phyloP scores from a whole-genome alignment of 192 early-diverging fungal genomes.

The Podila epicladia region DNA sequence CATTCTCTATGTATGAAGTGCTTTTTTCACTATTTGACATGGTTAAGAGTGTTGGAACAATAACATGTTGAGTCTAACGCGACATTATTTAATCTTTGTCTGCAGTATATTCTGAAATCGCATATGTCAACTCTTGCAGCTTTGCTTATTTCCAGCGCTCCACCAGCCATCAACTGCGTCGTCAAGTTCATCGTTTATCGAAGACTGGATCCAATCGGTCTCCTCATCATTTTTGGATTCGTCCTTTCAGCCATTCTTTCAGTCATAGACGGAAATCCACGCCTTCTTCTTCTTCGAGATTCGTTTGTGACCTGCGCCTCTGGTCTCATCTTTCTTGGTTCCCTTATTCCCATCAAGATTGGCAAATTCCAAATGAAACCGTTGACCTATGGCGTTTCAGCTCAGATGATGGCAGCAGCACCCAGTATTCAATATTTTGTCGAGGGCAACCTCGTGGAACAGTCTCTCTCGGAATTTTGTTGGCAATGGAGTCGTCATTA shows the following conservation, averaged over 20 bases:
- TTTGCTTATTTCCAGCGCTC: slow-evolving; percentile 50
- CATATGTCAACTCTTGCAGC: slow-evolving; percentile 40
- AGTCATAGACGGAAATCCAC: slow-evolving; percentile 50
- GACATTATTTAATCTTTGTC: neutral
- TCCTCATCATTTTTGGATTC: slow-evolving; percentile 50
- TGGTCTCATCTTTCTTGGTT: slow-evolving; percentile 47
- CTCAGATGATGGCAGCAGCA: slow-evolving; percentile 43
- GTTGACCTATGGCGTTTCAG: slow-evolving; percentile 48
- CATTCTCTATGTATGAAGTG: slow-evolving; percentile 24
- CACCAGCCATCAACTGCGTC: slow-evolving; percentile 41
- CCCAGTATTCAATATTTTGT: slow-evolving; percentile 28
- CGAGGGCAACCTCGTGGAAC: slow-evolving; percentile 37
- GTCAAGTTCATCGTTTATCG: slow-evolving; percentile 31
- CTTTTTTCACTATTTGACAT: slow-evolving; percentile 6
- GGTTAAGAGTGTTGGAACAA: neutral
- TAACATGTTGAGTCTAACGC: neutral
- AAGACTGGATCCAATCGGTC: slow-evolving; percentile 44
- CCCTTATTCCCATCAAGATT: slow-evolving; percentile 48
- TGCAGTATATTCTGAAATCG: slow-evolving; percentile 19
- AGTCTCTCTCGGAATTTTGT: slow-evolving; percentile 41
- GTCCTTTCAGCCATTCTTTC: slow-evolving; percentile 52
- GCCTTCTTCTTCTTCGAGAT: slow-evolving; percentile 55
- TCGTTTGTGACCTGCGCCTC: slow-evolving; percentile 51
- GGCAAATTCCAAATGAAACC: slow-evolving; percentile 44
- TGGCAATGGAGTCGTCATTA: slow-evolving; percentile 48